Base-by-base conservation (phyloP, 805 yeast genomes). In the Saturnispora sanitii region DNA sequence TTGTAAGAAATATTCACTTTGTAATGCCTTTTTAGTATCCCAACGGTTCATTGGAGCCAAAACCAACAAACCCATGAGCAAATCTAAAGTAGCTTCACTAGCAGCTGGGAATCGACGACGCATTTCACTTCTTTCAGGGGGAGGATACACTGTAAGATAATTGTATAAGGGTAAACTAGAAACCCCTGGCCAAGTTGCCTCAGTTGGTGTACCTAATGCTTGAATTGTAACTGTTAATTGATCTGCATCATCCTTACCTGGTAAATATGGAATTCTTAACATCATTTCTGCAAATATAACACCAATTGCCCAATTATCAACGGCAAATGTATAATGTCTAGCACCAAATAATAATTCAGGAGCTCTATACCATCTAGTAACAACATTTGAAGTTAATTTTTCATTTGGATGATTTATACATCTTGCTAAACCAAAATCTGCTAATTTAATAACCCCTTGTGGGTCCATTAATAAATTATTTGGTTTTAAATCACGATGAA, bases 231-330 rank as follows among this genome's bases (percentile, higher is more conserved):
- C 82, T 37, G 82, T 94, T 30, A 88, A 61, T 57, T 92, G 99
- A 55, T 88, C 95, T 2, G 76, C 59, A 57, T 92, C 98, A 49
- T 83, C 86, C 50, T 76, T 77, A 1, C 97, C 98, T 0, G 99
- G 95, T 34, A 94, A 62, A 59, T 92, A 92, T 2, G 99, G 98
- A 3, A 85, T 85, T 55, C 99, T 70, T 49, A 92, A 67, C 96
- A 92, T 86, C 50, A 92, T 64, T 54, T 92, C 99, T 0, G 97
- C 97, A 65, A 92, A 92, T 3, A 92, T 90, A 28, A 87, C 76
- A 2, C 99, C 99, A 4, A 88, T 83, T 0, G 97, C 90, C 99
- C 99, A 92, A 11, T 87, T 66, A 61, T 92, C 99, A 3, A 92
- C 74, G 0, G 94, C 94, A 2, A 79, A 80, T 0, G 95, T 81